Base-by-base conservation (phyloP, 2,329 filamentous ascomycete species). In the Pyrenochaeta sp. region DNA sequence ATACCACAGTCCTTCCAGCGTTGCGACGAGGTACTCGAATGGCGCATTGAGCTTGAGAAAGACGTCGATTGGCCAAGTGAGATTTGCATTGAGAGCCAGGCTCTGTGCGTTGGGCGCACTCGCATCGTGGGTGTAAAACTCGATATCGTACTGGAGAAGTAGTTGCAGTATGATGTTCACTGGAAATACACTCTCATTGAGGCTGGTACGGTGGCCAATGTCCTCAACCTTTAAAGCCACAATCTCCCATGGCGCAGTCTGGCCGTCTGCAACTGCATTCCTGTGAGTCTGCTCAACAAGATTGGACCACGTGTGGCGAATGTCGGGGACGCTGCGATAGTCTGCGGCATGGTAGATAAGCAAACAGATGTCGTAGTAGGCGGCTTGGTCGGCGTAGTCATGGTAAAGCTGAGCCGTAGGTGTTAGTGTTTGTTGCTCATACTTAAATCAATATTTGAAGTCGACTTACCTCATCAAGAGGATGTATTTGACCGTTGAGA, bases 331-430 rank as follows among this genome's bases (percentile, higher is more conserved):
- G 68, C 94, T 96, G 66, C 94, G 90, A 79, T 96, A 91, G 75
- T 98, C 92, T 40, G 94, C 94, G 1, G 90, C 86, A 74, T 96
- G 90, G 80, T 93, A 98, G 68, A 99, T 97, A 54, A 94, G 83
- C 7, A 99, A 85, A 72, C 91, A 97, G 45, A 99, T 85, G 72
- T 98, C 95, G 77, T 92, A 94, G 81, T 99, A 99, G 44, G 87
- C 89, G 2, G 92, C 95, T 68, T 91, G 89, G 70, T 97, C 93
- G 49, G 93, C 92, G 68, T 92, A 99, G 59, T 87, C 81, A 72
- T 98, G 96, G 79, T 92, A 99, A n/a, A 99, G 86, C 87, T 96
- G 68, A 2, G 23, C 20, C 23, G 40, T 31, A 42, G 21, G 15
- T 18, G 59, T 71, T 59, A 72, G 58, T 42, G 37, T 72, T 11